Conservation (phyloP, 148 eudicot species). For the Hydrangea macrophylla region DNA sequence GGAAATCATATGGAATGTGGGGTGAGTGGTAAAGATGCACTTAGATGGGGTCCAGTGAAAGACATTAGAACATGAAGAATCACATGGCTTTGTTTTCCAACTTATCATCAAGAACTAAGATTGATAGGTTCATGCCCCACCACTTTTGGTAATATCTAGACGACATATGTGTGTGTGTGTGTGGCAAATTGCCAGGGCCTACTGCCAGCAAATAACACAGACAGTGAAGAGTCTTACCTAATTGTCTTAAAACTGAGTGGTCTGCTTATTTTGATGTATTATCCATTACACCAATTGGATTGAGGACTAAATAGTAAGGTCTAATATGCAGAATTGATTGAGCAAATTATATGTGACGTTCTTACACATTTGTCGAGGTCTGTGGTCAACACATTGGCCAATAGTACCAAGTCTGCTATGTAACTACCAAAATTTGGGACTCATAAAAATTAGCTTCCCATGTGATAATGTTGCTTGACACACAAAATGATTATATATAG, state of each 20-base stretch:
- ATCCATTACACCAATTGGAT: neutral
- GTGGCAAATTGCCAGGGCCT: too few relatives aligned
- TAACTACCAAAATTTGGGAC: neutral
- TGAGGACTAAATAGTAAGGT: neutral
- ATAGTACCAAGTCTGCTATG: neutral
- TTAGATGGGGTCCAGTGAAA: conserved; percentile 1
- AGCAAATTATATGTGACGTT: too few relatives aligned
- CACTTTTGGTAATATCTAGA: too few relatives aligned
- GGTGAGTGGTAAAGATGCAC: too few relatives aligned
- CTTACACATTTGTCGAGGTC: too few relatives aligned
- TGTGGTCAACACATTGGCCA: too few relatives aligned
- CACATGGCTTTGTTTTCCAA: conserved; percentile 5
- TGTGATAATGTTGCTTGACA: neutral
- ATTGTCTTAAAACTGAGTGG: neutral
- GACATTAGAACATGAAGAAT: conserved; percentile 1
- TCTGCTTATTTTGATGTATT: too few relatives aligned
- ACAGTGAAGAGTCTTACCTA: too few relatives aligned
- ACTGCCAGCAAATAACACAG: too few relatives aligned
- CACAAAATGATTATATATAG: neutral
- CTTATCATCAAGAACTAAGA: too few relatives aligned
- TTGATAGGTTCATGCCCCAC: too few relatives aligned
- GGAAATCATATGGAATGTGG: neutral
- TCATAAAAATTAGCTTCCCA: neutral
- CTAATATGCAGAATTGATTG: neutral
- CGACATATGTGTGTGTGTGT: too few relatives aligned